These are phyloP conservation scores for Rhizopogon sp. DNA, from an alignment of 768 basidiomycete genomes.

Conservation along the genomic window DNA sequence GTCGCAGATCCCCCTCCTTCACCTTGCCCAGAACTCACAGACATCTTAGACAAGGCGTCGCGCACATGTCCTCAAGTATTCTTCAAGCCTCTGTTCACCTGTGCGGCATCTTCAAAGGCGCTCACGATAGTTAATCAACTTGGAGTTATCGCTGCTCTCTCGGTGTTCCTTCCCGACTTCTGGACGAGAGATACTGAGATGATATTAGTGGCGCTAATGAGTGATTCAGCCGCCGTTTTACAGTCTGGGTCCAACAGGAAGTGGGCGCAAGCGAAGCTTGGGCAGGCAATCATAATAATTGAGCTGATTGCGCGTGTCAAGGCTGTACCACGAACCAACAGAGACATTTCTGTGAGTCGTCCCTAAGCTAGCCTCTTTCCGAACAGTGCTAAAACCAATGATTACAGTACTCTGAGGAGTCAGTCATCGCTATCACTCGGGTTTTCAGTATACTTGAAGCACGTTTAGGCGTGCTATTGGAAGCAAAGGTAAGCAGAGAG, in stretches of 20 bases:
- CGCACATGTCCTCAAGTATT: slow-evolving; percentile 55
- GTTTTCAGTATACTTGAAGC: slow-evolving; percentile 57
- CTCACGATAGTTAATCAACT: slow-evolving; percentile 56
- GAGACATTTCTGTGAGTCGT: slow-evolving; percentile 32
- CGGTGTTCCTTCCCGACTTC: slow-evolving; percentile 53
- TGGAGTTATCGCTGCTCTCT: slow-evolving; percentile 44
- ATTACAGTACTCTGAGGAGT: not conserved
- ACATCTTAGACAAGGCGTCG: slow-evolving; percentile 48
- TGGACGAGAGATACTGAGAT: slow-evolving; percentile 72
- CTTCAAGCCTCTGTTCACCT: slow-evolving; percentile 67
- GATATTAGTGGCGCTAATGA: slow-evolving; percentile 66
- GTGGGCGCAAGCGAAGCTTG: slow-evolving; percentile 51
- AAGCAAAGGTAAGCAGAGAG: slow-evolving; percentile 43
- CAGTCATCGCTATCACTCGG: not conserved
- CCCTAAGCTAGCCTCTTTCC: not conserved
- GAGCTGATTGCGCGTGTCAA: slow-evolving; percentile 57
- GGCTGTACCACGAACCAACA: slow-evolving; percentile 36
- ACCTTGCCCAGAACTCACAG: slow-evolving; percentile 41
- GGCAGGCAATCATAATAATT: slow-evolving; percentile 56
- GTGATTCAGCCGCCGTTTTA: slow-evolving; percentile 28
- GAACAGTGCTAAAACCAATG: not conserved
- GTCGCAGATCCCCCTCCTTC: slow-evolving; percentile 46
- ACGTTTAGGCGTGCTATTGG: slow-evolving; percentile 49
- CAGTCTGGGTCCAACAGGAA: slow-evolving; percentile 11
- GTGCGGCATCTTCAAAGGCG: slow-evolving; percentile 62